Conservation (phyloP, 805 yeast genomes). For the Pachysolen tannophilus region DNA sequence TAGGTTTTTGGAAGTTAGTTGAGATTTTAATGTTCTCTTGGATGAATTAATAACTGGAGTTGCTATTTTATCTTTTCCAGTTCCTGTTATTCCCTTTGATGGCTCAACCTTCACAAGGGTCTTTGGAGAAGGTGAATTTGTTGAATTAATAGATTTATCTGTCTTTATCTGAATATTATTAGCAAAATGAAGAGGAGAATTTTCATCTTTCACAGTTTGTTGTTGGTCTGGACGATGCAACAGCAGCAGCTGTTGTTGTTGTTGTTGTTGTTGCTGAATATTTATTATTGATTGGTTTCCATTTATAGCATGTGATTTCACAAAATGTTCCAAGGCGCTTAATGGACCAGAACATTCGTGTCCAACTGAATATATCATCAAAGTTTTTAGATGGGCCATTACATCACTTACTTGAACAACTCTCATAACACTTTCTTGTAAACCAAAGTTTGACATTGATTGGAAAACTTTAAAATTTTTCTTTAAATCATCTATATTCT, state of each 20-base stretch:
- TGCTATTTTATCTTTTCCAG: no score
- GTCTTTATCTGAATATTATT: conserved; percentile 12
- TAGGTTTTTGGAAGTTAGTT: no score
- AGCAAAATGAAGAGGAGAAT: conserved; percentile 12
- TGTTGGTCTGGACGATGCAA: conserved; percentile 18
- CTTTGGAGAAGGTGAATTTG: not conserved
- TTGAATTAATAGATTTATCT: not conserved
- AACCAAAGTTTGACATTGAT: conserved; percentile 48
- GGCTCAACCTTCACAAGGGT: no score
- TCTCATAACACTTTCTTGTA: conserved; percentile 59
- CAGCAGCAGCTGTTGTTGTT: conserved; percentile 13
- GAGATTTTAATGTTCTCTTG: no score
- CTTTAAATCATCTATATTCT: conserved; percentile 11
- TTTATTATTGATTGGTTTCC: conserved; percentile 14
- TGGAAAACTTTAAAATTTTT: conserved; percentile 35
- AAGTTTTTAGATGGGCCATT: conserved; percentile 60
- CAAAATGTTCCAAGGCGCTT: conserved; percentile 35
- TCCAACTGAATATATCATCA: conserved; percentile 33
- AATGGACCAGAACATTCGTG: conserved; percentile 32
- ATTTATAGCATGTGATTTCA: conserved; percentile 2
- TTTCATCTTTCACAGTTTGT: conserved; percentile 15
- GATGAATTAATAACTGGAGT: not conserved
- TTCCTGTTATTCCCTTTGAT: no score
- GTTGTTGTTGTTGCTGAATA: conserved; percentile 20
- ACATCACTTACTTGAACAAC: conserved; percentile 71